Evolutionary conservation across 2,329 filamentous ascomycete genomes (phyloP).

Genomic region (Cryphonectria parasitica): DNA sequence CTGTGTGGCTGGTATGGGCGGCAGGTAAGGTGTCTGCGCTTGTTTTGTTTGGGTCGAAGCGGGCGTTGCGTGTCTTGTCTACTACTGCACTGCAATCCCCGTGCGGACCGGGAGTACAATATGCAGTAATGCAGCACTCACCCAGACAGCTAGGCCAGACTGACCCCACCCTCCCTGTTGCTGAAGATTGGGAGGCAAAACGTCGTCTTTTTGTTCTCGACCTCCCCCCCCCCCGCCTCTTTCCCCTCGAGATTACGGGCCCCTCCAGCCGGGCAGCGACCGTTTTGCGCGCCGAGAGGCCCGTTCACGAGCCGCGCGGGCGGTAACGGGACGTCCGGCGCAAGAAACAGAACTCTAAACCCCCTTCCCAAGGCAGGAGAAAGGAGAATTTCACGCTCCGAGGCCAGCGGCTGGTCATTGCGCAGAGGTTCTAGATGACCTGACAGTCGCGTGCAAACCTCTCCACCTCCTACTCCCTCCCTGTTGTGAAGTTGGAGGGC

Average conservation of each 20-base stretch:
- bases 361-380: slow-evolving; percentile 4
- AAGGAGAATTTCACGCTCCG: neutral
- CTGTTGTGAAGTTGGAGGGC: slow-evolving; percentile 7
- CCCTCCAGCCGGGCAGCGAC: neutral
- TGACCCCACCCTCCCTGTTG: neutral
- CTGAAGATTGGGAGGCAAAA: neutral
- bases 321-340: slow-evolving; percentile 18
- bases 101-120: neutral
- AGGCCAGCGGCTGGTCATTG: slow-evolving; percentile 15
- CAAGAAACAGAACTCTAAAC: neutral
- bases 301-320: slow-evolving; percentile 7
- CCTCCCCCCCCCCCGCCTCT: neutral
- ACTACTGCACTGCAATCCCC: neutral
- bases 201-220: neutral
- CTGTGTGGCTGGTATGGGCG: neutral
- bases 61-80: neutral
- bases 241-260: neutral
- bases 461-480: slow-evolving; percentile 9
- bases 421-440: slow-evolving; percentile 16
- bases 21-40: neutral
- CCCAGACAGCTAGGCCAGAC: neutral
- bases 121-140: neutral
- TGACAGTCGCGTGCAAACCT: slow-evolving; percentile 18
- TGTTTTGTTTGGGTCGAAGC: neutral
- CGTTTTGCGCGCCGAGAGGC: neutral